Conservation (phyloP, 176 grass and related monocot species). For the Zoysia pacifica region DNA sequence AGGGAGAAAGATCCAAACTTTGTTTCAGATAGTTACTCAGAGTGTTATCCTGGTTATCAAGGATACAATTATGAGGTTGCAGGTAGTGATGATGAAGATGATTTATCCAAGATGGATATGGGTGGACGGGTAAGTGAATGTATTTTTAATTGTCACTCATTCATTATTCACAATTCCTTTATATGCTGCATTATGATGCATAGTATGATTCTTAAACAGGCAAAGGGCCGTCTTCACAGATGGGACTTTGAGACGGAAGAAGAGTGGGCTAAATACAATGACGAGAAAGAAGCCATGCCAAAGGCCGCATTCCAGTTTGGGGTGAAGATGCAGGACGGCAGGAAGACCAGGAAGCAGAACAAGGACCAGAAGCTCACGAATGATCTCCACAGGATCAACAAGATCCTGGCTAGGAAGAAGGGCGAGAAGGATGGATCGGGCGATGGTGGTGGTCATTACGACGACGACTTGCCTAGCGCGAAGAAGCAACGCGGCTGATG, state of each 20-base stretch:
- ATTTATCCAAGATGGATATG: conserved; percentile 99
- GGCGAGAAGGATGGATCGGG: conserved; percentile 55
- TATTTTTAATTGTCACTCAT: conserved; percentile 11
- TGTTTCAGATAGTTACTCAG: conserved; percentile 98
- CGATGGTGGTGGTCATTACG: conserved; percentile 47
- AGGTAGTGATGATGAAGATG: conserved; percentile 89
- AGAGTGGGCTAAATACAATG: conserved; percentile 95
- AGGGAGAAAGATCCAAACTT: conserved; percentile 95
- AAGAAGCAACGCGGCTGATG: conserved; percentile 80
- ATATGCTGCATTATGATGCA: conserved; percentile 1
- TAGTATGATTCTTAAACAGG: conserved; percentile 43
- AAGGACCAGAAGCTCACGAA: conserved; percentile 97
- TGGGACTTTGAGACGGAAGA: conserved; percentile 99
- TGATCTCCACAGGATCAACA: conserved; percentile 96
- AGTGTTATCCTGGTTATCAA: conserved; percentile 98
- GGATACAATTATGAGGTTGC: conserved; percentile 79
- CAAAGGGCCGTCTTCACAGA: conserved; percentile 94
- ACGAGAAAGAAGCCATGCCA: conserved; percentile 95
- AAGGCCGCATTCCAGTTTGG: conserved; percentile 99
- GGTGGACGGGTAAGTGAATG: conserved; percentile 82
- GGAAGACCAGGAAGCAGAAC: conserved; percentile 96
- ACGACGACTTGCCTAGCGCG: conserved; percentile 64
- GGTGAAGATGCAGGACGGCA: conserved; percentile 97
- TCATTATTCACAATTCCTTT: not conserved
- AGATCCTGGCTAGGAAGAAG: conserved; percentile 90